Percentiles rank a stretch among this genome's conserved stretches.
Conservation (phyloP, 148 eudicot genomes). For the Vaccinium macrocarpon region DNA sequence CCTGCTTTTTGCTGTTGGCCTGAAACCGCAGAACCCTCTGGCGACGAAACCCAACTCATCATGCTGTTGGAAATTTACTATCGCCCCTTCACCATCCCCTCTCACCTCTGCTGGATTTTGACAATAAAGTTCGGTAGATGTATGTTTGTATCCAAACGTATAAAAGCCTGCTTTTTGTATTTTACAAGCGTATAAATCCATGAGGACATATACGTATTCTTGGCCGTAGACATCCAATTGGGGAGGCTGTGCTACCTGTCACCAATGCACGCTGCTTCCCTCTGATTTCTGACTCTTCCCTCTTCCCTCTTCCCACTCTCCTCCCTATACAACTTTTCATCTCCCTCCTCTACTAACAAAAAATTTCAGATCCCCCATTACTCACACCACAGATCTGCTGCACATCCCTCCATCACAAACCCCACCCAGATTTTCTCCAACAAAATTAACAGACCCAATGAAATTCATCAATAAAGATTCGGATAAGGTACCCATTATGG, state of each 20-base stretch:
- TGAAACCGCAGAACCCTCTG: no score
- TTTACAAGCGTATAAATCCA: neutral
- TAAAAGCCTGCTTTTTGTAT: no score
- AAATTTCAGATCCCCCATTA: neutral
- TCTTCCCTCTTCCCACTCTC: neutral
- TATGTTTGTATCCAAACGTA: no score
- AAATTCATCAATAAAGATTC: constrained; percentile 31
- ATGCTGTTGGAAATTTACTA: no score
- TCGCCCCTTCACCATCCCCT: neutral
- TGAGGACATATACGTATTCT: neutral
- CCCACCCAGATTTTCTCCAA: neutral
- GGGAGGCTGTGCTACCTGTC: constrained; percentile 32
- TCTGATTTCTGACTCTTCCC: neutral
- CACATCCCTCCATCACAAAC: neutral
- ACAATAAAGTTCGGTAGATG: no score
- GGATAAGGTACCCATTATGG: constrained; percentile 25
- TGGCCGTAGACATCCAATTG: neutral
- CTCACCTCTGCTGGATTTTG: neutral
- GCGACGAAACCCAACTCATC: no score
- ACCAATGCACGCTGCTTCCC: constrained; percentile 16
- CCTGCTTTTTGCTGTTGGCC: no score
- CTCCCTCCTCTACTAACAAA: neutral
- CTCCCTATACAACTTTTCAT: neutral
- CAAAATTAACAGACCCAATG: neutral
- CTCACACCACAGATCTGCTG: neutral